Percentiles rank a stretch among this genome's conserved stretches.
phyloP scores from a whole-genome alignment of 805 yeast species.

The Candida cerambycidarum region DNA sequence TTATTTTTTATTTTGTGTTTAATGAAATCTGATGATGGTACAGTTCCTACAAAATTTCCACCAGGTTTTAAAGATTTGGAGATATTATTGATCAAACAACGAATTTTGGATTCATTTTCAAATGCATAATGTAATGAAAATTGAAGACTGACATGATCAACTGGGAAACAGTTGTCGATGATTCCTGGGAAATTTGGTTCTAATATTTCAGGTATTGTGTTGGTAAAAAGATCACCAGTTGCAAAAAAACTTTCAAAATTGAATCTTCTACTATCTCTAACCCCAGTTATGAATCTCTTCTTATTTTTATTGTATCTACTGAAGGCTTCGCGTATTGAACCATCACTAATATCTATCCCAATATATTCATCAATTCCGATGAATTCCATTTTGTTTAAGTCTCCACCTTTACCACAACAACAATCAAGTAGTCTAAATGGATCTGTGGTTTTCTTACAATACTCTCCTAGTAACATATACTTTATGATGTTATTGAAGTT shows the following conservation, averaged over 20 bases:
- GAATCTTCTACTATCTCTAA: conserved; percentile 42
- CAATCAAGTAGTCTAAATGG: conserved; percentile 65
- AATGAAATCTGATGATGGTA: conserved; percentile 87
- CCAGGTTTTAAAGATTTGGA: conserved; percentile 74
- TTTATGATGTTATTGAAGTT: conserved; percentile 92
- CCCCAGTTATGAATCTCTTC: conserved; percentile 34
- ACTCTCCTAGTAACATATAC: conserved; percentile 76
- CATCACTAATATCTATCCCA: conserved; percentile 91
- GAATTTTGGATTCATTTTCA: conserved; percentile 77
- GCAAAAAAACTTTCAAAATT: conserved; percentile 81
- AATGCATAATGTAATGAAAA: conserved; percentile 95
- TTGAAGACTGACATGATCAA: conserved; percentile 86
- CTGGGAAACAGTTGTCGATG: conserved; percentile 67
- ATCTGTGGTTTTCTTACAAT: conserved; percentile 34
- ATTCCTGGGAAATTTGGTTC: conserved; percentile 59
- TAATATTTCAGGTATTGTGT: conserved; percentile 65
- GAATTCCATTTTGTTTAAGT: conserved; percentile 82
- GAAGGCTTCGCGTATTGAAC: conserved; percentile 81
- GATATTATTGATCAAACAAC: conserved; percentile 71
- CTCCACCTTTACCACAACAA: conserved; percentile 99
- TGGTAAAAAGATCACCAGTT: conserved; percentile 88
- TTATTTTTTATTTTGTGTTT: conserved; percentile 52
- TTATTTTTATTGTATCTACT: conserved; percentile 62
- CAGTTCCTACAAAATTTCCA: conserved; percentile 89
- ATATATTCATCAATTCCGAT: conserved; percentile 73